Percentiles rank a stretch among this genome's conserved stretches.
phyloP scores from a whole-genome alignment of 768 basidiomycete genomes.

The Austroboletus eburneus region DNA sequence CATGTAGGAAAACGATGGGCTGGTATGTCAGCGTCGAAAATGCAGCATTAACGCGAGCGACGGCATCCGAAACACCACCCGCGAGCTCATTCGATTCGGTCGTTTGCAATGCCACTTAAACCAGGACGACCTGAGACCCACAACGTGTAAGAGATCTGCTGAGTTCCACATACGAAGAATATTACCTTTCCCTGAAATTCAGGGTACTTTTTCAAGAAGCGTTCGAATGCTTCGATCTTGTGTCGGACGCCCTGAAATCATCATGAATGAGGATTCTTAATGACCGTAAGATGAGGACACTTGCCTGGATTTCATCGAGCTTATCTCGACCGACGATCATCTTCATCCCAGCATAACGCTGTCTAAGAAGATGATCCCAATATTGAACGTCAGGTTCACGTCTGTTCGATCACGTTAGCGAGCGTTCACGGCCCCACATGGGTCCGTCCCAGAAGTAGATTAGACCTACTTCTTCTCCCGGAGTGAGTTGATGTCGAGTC shows the following conservation, averaged over 20 bases:
- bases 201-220: constrained; percentile 72
- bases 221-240: constrained; percentile 84
- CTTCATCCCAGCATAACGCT: no score
- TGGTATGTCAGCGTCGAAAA: constrained; percentile 86
- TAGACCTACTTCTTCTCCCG: no score
- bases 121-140: constrained; percentile 58
- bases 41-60: constrained; percentile 76
- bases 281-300: no score
- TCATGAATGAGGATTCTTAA: no score
- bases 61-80: no score
- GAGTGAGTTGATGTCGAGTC: no score
- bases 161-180: not conserved
- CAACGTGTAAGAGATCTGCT: not conserved
- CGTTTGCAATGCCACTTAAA: constrained; percentile 84
- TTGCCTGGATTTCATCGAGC: no score
- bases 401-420: constrained; percentile 34
- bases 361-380: no score
- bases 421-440: constrained; percentile 1
- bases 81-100: constrained; percentile 72
- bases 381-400: constrained; percentile 74
- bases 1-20: constrained; percentile 78
- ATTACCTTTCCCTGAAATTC: constrained; percentile 73
- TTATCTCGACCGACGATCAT: no score
- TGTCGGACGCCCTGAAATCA: no score
- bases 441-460: constrained; percentile 41